Evolutionary conservation across 2,329 filamentous ascomycete species (phyloP).

Genomic region (Trichoderma semiorbis): DNA sequence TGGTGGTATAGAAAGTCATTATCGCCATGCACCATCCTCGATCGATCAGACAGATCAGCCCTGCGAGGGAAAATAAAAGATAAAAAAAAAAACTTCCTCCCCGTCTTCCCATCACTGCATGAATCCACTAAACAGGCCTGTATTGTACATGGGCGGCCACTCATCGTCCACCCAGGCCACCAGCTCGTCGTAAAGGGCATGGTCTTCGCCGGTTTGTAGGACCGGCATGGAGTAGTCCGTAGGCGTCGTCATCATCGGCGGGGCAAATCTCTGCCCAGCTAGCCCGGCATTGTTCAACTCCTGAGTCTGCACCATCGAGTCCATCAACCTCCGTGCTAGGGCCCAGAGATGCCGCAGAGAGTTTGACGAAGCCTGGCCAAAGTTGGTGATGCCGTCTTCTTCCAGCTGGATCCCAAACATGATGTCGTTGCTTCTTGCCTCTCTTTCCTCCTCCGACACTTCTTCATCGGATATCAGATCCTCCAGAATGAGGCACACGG

Average conservation of each 20-base stretch:
- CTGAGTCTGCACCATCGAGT: conserved; percentile 20
- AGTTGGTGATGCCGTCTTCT: conserved; percentile 35
- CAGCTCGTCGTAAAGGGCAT: conserved; percentile 35
- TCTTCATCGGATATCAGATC: conserved; percentile 37
- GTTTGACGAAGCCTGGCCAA: conserved; percentile 28
- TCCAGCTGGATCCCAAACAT: conserved; percentile 42
- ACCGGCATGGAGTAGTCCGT: conserved; percentile 25
- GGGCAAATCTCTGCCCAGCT: conserved; percentile 22
- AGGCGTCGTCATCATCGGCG: conserved; percentile 27
- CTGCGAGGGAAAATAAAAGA: background rate
- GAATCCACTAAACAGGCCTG: conserved; percentile 22
- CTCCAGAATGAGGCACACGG: conserved; percentile 46
- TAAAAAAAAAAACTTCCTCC: background rate
- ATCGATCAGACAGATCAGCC: background rate
- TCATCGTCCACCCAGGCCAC: conserved; percentile 38
- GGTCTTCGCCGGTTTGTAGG: conserved; percentile 30
- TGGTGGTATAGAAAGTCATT: background rate
- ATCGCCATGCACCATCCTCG: background rate
- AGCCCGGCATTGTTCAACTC: conserved; percentile 19
- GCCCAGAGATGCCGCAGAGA: conserved; percentile 38
- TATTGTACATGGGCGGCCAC: conserved; percentile 33
- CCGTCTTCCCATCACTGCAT: background rate
- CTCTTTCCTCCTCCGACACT: conserved; percentile 24
- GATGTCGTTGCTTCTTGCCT: conserved; percentile 31
- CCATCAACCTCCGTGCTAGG: conserved; percentile 35